These are phyloP conservation scores for Trichophyton benhamiae DNA, from an alignment of 2,329 filamentous ascomycete species.

Conservation along the genomic window DNA sequence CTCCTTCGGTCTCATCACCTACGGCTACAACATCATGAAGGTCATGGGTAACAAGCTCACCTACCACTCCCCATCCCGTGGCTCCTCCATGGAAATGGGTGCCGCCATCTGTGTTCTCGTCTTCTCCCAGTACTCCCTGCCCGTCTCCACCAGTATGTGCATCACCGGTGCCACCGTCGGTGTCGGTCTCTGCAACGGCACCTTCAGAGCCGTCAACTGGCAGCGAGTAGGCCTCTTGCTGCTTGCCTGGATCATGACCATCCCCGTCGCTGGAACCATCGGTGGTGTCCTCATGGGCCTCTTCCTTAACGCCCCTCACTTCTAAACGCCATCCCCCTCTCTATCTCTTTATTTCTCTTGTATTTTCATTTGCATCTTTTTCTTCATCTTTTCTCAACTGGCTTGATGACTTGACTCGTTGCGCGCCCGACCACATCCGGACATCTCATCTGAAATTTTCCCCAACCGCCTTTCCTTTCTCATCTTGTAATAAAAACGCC, in stretches of 20 bases:
- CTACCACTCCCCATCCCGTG: slow-evolving; percentile 49
- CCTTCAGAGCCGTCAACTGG: slow-evolving; percentile 60
- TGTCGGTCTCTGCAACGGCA: slow-evolving; percentile 65
- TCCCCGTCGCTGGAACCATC: slow-evolving; percentile 49
- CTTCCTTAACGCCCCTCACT: slow-evolving; percentile 49
- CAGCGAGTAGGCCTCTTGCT: slow-evolving; percentile 57
- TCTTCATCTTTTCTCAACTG: background rate
- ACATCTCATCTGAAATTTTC: too few species aligned
- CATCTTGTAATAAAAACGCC: too few species aligned
- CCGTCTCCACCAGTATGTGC: slow-evolving; percentile 67
- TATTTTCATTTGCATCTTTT: too few species aligned
- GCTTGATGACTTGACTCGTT: background rate
- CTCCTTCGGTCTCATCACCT: slow-evolving; percentile 57
- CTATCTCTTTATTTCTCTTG: background rate
- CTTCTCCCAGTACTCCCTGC: slow-evolving; percentile 62
- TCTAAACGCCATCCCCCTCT: slow-evolving; percentile 16
- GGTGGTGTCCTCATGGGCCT: slow-evolving; percentile 43
- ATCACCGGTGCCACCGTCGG: slow-evolving; percentile 69
- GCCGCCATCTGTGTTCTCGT: slow-evolving; percentile 64
- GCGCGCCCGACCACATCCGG: too few species aligned
- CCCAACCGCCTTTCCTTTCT: too few species aligned
- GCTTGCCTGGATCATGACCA: slow-evolving; percentile 55
- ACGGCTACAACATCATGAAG: slow-evolving; percentile 78
- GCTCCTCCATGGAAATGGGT: slow-evolving; percentile 63
- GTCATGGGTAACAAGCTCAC: slow-evolving; percentile 75